These are phyloP conservation scores for Wickerhamomyces xylosicus DNA, from an alignment of 805 yeast species.

Conservation along the genomic window DNA sequence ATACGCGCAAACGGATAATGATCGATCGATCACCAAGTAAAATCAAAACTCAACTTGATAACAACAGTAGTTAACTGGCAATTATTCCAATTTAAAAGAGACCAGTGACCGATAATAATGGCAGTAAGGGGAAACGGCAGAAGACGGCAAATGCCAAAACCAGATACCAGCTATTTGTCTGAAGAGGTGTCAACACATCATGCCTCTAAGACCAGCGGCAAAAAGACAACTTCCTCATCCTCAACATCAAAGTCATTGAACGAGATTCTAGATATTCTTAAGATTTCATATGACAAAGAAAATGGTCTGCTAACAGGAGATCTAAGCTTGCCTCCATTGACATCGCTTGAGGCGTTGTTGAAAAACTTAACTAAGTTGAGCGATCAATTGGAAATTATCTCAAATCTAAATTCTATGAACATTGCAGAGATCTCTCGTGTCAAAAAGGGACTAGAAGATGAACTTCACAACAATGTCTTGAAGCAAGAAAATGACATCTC, in stretches of 20 bases:
- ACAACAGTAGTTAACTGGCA: no score
- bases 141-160: not conserved
- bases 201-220: slow-evolving; percentile 4
- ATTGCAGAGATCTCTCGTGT: slow-evolving; percentile 8
- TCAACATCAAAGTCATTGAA: slow-evolving; percentile 33
- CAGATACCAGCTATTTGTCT: not conserved
- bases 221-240: slow-evolving; percentile 19
- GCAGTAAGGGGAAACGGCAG: not conserved
- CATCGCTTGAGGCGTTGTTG: slow-evolving; percentile 11
- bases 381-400: slow-evolving; percentile 22
- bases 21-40: no score
- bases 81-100: no score
- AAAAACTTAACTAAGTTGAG: slow-evolving; percentile 34
- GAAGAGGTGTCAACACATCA: not conserved
- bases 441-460: not conserved
- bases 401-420: slow-evolving; percentile 18
- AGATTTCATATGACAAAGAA: slow-evolving; percentile 45
- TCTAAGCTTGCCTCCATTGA: slow-evolving; percentile 26
- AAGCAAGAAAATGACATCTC: not conserved
- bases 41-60: no score
- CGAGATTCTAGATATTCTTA: slow-evolving; percentile 41
- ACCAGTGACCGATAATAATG: no score
- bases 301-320: slow-evolving; percentile 57
- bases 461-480: not conserved
- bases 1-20: no score